phyloP scores from a whole-genome alignment of 768 basidiomycete genomes.

The Lactifluus rugatus region DNA sequence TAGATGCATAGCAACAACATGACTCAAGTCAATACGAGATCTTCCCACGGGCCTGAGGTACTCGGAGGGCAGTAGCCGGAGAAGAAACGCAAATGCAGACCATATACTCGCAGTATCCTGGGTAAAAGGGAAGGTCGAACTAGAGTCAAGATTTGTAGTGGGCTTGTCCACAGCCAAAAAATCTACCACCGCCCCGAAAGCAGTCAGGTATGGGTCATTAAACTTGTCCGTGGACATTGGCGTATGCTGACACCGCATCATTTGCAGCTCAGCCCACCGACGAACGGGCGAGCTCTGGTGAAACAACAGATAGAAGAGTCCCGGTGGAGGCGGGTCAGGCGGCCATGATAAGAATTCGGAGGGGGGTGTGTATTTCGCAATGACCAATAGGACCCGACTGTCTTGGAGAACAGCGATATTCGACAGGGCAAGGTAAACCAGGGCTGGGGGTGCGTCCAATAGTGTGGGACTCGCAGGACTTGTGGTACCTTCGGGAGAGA shows the following conservation, averaged over 20 bases:
- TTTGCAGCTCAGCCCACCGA: slow-evolving; percentile 48
- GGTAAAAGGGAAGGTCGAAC: slow-evolving; percentile 25
- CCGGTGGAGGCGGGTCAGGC: slow-evolving; percentile 46
- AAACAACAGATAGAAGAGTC: slow-evolving; percentile 49
- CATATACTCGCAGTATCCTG: slow-evolving; percentile 41
- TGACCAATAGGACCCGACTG: slow-evolving; percentile 33
- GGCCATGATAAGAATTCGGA: slow-evolving; percentile 42
- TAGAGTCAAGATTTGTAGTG: neutral
- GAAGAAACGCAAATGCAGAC: slow-evolving; percentile 34
- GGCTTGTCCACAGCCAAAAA: slow-evolving; percentile 21
- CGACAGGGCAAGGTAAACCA: slow-evolving; percentile 52
- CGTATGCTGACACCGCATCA: slow-evolving; percentile 27
- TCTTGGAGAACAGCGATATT: slow-evolving; percentile 52
- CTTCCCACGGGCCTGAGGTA: slow-evolving; percentile 27
- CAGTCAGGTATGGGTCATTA: slow-evolving; percentile 35
- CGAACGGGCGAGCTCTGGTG: slow-evolving; percentile 41
- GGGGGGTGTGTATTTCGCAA: slow-evolving; percentile 33
- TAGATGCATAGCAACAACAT: slow-evolving; percentile 50
- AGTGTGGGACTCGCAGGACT: slow-evolving; percentile 23
- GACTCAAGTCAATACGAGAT: slow-evolving; percentile 37
- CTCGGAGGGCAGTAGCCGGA: slow-evolving; percentile 48
- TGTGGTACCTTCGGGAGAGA: slow-evolving; percentile 17
- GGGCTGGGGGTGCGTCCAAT: slow-evolving; percentile 37
- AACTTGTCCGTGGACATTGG: slow-evolving; percentile 45
- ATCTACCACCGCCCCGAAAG: slow-evolving; percentile 31